Percentiles rank a stretch among this genome's conserved stretches.
phyloP scores from a whole-genome alignment of 2,329 filamentous ascomycete genomes.

The Ophiostoma piceae region DNA sequence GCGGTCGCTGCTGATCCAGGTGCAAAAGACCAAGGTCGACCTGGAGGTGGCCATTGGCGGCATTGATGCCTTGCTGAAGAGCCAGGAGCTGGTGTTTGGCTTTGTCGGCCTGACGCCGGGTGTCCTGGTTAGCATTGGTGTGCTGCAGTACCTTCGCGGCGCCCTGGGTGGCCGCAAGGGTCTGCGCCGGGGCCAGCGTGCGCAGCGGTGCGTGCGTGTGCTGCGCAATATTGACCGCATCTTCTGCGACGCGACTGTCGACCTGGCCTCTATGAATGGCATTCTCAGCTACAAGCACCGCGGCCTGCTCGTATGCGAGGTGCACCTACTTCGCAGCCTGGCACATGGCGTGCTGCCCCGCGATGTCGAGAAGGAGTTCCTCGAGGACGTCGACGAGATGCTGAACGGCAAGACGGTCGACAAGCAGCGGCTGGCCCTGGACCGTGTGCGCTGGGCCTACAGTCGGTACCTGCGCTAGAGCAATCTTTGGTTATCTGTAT shows the following conservation, averaged over 20 bases:
- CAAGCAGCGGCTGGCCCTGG: slow-evolving; percentile 70
- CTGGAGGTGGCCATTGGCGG: slow-evolving; percentile 93
- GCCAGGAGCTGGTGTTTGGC: slow-evolving; percentile 95
- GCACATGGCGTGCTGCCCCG: slow-evolving; percentile 64
- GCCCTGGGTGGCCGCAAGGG: slow-evolving; percentile 67
- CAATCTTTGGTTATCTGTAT: background rate
- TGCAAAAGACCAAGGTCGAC: slow-evolving; percentile 98
- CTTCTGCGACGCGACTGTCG: slow-evolving; percentile 54
- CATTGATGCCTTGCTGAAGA: slow-evolving; percentile 90
- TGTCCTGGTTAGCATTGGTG: slow-evolving; percentile 75
- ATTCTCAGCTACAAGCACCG: slow-evolving; percentile 88
- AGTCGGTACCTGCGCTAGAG: slow-evolving; percentile 58
- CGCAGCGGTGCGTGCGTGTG: slow-evolving; percentile 67
- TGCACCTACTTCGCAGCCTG: slow-evolving; percentile 71
- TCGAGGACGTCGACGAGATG: slow-evolving; percentile 81
- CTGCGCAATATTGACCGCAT: slow-evolving; percentile 85
- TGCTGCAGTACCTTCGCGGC: slow-evolving; percentile 64
- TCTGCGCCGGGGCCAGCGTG: slow-evolving; percentile 57
- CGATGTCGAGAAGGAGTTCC: slow-evolving; percentile 74
- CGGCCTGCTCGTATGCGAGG: slow-evolving; percentile 82
- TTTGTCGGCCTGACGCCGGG: slow-evolving; percentile 92
- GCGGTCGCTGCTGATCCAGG: slow-evolving; percentile 85
- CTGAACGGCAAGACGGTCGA: slow-evolving; percentile 75
- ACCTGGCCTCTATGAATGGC: slow-evolving; percentile 59
- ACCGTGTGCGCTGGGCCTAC: slow-evolving; percentile 88